Base-by-base conservation (phyloP, 441 rosid species). In the Viola pubescens region DNA sequence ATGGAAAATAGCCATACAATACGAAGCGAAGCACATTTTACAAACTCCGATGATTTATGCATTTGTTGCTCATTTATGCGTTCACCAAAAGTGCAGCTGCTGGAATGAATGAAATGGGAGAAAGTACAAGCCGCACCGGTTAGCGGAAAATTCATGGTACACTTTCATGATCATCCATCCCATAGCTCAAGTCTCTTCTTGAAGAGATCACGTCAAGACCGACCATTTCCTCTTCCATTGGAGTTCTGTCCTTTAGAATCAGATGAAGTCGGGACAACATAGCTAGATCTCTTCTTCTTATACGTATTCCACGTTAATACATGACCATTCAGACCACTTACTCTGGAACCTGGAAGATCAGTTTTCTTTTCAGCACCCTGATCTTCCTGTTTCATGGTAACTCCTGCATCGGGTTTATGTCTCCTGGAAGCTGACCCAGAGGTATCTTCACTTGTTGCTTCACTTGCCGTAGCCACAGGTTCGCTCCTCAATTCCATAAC, bases 221-320 rank as follows among this genome's bases (percentile, higher is more conserved):
- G 72, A 44, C 82, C 78, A 48, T 76, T 76, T 68, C 81, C 83
- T 70, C 86, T 84, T 66, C 88, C 99, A 64, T 70, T 72, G 54
- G 83, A 81, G 63, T 76, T 85, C 52, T 83, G 90, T 49, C 89
- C 98, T 75, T 82, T 84, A 43, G 88, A 79, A 67, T 88, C 89
- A 12, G 96, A 73, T 43, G 98, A 81, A 69, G 72, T 85, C n/a
- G 72, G 90, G 43, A 78, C 54, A 5, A 68, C 70, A 75, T 82
- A 85, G 60, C 81, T 88, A 26, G 98, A 88, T 73, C 98, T 77
- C 81, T 86, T 94, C 88, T 87, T 88, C 77, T 82, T 87, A 68
- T 88, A 69, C 40, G 91, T 73, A 69, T 80, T 91, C 99, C 99
- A 94, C 16, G 90, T 76, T 43, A 86, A 64, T 46, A 85, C 51